phyloP scores from a whole-genome alignment of 805 yeast species.

The Ogataea nakhonphanomensis region DNA sequence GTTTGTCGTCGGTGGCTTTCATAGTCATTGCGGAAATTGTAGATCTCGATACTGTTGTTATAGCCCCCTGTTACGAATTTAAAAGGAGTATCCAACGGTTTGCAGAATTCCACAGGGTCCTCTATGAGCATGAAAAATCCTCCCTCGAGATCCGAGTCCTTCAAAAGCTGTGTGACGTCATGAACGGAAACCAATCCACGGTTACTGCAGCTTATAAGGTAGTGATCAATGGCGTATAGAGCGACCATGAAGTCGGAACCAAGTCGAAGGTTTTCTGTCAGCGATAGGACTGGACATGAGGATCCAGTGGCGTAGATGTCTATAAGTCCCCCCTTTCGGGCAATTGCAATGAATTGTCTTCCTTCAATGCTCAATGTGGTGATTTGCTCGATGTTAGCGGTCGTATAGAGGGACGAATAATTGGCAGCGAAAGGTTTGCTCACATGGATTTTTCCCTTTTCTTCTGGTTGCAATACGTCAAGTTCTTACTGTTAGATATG shows the following conservation, averaged over 20 bases:
- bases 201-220: constrained; percentile 24
- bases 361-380: constrained; percentile 7
- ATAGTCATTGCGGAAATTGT: constrained; percentile 17
- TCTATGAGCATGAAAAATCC: constrained; percentile 21
- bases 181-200: constrained; percentile 23
- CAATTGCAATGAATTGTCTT: constrained; percentile 14
- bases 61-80: constrained; percentile 23
- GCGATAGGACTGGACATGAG: constrained; percentile 10
- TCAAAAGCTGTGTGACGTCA: constrained; percentile 14
- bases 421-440: constrained; percentile 3
- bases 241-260: constrained; percentile 23
- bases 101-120: constrained; percentile 23
- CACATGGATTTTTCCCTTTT: constrained; percentile 5
- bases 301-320: constrained; percentile 16
- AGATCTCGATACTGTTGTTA: constrained; percentile 22
- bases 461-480: constrained; percentile 5
- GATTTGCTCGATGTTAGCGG: constrained; percentile 19
- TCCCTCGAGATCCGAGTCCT: constrained; percentile 6
- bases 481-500: constrained; percentile 14
- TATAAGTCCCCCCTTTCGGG: constrained; percentile 20
- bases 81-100: constrained; percentile 15
- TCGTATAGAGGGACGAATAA: constrained; percentile 7
- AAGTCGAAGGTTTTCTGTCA: constrained; percentile 17
- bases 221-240: constrained; percentile 15
- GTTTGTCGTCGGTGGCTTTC: constrained; percentile 10